A percentile compares a stretch with the other conserved stretches of the same genome.
phyloP scores from a whole-genome alignment of 176 grass and related monocot species.

The Olyra latifolia region DNA sequence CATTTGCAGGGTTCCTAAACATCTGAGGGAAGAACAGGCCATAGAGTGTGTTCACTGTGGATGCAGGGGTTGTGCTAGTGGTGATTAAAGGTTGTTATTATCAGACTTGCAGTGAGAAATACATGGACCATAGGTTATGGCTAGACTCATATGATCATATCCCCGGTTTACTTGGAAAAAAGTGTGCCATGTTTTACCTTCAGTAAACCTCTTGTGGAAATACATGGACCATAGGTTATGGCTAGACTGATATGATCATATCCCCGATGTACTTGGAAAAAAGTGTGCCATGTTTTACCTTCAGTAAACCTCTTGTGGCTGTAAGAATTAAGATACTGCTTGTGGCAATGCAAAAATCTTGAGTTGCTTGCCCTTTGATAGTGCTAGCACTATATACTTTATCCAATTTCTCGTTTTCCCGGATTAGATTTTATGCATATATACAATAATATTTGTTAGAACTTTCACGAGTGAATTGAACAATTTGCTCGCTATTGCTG shows the following conservation, averaged over 20 bases:
- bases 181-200: neutral
- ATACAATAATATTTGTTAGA: neutral
- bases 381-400: neutral
- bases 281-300: neutral
- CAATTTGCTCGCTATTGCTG: neutral
- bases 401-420: neutral
- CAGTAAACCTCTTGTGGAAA: neutral
- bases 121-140: neutral
- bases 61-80: neutral
- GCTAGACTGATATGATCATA: neutral
- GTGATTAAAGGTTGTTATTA: neutral
- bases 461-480: neutral
- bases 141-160: neutral
- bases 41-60: neutral
- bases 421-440: neutral
- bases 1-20: neutral
- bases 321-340: neutral
- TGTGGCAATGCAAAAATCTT: neutral
- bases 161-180: neutral
- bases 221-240: neutral
- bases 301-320: neutral
- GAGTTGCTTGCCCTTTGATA: too few species aligned
- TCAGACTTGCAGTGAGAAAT: too few species aligned
- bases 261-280: neutral
- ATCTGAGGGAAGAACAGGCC: neutral